These are phyloP conservation scores for Plasmodium reichenowi DNA, from an alignment of 169 alveolate genomes.

Conservation along the genomic window DNA sequence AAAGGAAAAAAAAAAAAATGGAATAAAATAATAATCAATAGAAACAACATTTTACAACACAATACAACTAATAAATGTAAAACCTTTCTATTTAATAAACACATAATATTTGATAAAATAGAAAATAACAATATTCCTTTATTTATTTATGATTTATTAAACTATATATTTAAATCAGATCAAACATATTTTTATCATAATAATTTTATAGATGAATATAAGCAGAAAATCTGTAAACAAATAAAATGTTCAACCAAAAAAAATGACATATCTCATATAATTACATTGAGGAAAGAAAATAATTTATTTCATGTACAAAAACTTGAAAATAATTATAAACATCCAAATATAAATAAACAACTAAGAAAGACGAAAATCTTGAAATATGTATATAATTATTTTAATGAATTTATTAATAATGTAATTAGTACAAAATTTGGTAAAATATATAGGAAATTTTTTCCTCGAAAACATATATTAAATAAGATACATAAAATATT, in stretches of 20 bases:
- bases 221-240: constrained; percentile 56
- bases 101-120: constrained; percentile 54
- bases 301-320: background rate
- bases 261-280: constrained; percentile 43
- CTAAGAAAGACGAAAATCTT: constrained; percentile 68
- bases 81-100: constrained; percentile 48
- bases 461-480: constrained; percentile 25
- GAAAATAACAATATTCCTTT: constrained; percentile 29
- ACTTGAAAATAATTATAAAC: constrained; percentile 9
- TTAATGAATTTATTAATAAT: constrained; percentile 47
- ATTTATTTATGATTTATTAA: constrained; percentile 45
- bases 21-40: constrained; percentile 69
- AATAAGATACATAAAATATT: constrained; percentile 47
- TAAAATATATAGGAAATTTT: constrained; percentile 46
- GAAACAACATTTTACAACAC: constrained; percentile 72
- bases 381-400: constrained; percentile 48
- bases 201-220: constrained; percentile 67
- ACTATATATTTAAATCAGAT: constrained; percentile 57
- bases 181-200: constrained; percentile 60
- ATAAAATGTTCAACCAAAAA: constrained; percentile 62
- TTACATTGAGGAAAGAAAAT: constrained; percentile 26
- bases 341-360: constrained; percentile 12
- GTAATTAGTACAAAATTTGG: constrained; percentile 57
- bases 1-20: constrained; percentile 47
- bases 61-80: constrained; percentile 69